Percentiles rank a stretch among this genome's conserved stretches.
phyloP scores from a whole-genome alignment of 2,329 filamentous ascomycete genomes.

The Gyromitra esculenta region DNA sequence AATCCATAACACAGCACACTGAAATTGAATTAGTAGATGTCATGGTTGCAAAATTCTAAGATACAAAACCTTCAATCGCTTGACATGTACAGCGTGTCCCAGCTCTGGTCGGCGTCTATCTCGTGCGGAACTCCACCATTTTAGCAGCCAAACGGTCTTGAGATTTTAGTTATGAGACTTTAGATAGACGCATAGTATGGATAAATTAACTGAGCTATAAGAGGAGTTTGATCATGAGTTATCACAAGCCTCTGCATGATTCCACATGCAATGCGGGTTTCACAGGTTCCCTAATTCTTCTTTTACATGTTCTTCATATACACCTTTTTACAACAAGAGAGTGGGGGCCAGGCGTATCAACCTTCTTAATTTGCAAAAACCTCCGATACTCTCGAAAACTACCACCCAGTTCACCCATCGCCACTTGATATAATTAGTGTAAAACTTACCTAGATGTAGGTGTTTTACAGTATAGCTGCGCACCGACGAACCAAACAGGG shows the following conservation, averaged over 20 bases:
- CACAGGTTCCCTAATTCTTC: not conserved
- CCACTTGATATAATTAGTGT: not conserved
- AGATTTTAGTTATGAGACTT: conserved; percentile 22
- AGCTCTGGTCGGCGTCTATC: not conserved
- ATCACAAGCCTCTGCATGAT: not conserved
- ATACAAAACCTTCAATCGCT: no score
- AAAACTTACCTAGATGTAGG: not conserved
- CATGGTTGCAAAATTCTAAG: no score
- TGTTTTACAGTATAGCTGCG: not conserved
- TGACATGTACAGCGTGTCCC: no score
- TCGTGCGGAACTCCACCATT: not conserved
- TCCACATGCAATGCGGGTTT: not conserved
- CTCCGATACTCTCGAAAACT: conserved; percentile 1
- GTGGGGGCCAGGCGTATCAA: conserved; percentile 25
- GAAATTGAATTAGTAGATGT: not conserved
- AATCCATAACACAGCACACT: not conserved
- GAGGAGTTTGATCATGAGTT: not conserved
- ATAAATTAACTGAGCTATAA: not conserved
- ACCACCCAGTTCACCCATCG: not conserved
- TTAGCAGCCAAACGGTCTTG: conserved; percentile 2
- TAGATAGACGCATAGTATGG: not conserved
- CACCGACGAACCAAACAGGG: not conserved
- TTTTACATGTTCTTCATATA: not conserved
- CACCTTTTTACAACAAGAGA: not conserved
- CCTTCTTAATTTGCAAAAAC: not conserved